These are phyloP conservation scores for Xylariaceae sp. DNA, from an alignment of 2,329 filamentous ascomycete species.

Conservation along the genomic window DNA sequence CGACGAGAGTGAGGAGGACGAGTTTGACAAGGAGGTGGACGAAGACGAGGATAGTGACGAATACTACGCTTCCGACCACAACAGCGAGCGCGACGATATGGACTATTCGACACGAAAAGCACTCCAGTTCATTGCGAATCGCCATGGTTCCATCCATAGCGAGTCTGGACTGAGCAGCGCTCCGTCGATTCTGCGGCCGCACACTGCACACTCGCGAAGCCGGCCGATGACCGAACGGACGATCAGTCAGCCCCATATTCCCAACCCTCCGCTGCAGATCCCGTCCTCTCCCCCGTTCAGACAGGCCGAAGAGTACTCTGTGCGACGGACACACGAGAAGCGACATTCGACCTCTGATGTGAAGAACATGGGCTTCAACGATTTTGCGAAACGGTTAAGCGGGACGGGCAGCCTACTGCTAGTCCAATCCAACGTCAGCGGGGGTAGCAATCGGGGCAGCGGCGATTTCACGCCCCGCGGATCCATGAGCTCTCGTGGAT, in stretches of 20 bases:
- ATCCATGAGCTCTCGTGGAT: conserved; percentile 28
- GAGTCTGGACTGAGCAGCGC: conserved; percentile 28
- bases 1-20: conserved; percentile 41
- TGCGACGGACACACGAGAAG: conserved; percentile 37
- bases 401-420: conserved; percentile 56
- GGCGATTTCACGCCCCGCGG: conserved; percentile 37
- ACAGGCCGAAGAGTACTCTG: conserved; percentile 31
- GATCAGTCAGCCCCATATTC: conserved; percentile 45
- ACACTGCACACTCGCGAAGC: conserved; percentile 47
- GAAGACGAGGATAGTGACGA: conserved; percentile 38
- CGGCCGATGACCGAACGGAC: conserved; percentile 42
- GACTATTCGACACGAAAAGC: conserved; percentile 44
- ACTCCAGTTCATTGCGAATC: conserved; percentile 45
- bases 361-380: conserved; percentile 56
- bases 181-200: conserved; percentile 40
- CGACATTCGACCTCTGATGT: conserved; percentile 48
- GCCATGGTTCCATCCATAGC: conserved; percentile 34
- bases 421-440: conserved; percentile 51
- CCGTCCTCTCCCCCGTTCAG: conserved; percentile 22
- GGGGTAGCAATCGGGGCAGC: conserved; percentile 43
- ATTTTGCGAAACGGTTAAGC: conserved; percentile 55
- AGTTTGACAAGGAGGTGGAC: conserved; percentile 34
- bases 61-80: conserved; percentile 32
- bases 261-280: conserved; percentile 21
- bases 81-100: conserved; percentile 32